phyloP scores from a whole-genome alignment of 768 basidiomycete species.

The Boletus barrowsii region DNA sequence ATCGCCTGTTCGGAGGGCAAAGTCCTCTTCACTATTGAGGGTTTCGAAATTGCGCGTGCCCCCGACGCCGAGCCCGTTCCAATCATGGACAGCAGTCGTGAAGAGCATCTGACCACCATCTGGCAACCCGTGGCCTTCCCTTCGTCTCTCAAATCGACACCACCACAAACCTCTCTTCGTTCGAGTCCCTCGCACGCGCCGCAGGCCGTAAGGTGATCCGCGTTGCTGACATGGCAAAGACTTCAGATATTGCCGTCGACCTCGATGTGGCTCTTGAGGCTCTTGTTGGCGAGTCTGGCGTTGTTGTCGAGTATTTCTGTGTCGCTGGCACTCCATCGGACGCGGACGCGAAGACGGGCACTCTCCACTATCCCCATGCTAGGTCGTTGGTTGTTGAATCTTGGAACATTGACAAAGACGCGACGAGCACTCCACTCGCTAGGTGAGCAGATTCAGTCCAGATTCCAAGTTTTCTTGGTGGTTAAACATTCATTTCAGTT shows the following conservation, averaged over 20 bases:
- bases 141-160: constrained; percentile 8
- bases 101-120: constrained; percentile 29
- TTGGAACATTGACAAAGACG: constrained; percentile 13
- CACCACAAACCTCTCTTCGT: constrained; percentile 8
- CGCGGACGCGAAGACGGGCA: constrained; percentile 23
- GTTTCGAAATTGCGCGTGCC: constrained; percentile 33
- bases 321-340: constrained; percentile 16
- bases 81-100: constrained; percentile 24
- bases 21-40: constrained; percentile 33
- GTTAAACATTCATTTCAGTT: not conserved
- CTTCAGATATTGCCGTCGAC: constrained; percentile 13
- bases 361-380: constrained; percentile 9
- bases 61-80: constrained; percentile 26
- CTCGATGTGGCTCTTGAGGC: constrained; percentile 16
- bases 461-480: not conserved
- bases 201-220: constrained; percentile 24
- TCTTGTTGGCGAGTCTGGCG: constrained; percentile 13
- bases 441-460: constrained; percentile 7
- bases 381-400: constrained; percentile 20
- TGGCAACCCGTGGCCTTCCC: constrained; percentile 33
- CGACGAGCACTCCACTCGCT: not conserved
- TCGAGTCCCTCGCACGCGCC: constrained; percentile 13
- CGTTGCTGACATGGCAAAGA: constrained; percentile 23
- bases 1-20: constrained; percentile 28
- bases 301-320: constrained; percentile 19